phyloP scores from a whole-genome alignment of 2,329 filamentous ascomycete species.

The Beauveria asiatica region DNA sequence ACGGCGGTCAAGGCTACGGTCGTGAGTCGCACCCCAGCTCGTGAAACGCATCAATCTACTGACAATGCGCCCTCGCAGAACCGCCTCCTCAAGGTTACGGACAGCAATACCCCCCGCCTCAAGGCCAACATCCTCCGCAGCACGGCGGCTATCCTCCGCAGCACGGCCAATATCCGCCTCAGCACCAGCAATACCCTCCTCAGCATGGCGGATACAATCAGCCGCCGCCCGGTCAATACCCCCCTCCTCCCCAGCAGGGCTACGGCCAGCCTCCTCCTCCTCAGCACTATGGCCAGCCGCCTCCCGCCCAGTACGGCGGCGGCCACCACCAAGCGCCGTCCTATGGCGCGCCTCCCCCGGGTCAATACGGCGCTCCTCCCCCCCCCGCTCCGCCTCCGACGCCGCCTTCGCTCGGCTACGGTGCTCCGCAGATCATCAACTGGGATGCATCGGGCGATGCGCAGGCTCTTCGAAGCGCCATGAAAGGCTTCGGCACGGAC shows the following conservation, averaged over 20 bases:
- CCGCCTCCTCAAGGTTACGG: constrained; percentile 32
- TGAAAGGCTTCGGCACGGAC: constrained; percentile 91
- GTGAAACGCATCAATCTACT: neutral
- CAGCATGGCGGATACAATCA: constrained; percentile 23
- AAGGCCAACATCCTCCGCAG: constrained; percentile 29
- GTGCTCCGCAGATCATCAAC: constrained; percentile 57
- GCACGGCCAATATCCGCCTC: constrained; percentile 22
- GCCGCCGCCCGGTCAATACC: constrained; percentile 18
- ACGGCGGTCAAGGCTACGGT: constrained; percentile 22
- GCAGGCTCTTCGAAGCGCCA: constrained; percentile 65
- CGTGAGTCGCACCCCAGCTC: constrained; percentile 22
- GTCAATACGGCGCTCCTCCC: constrained; percentile 33
- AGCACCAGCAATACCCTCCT: constrained; percentile 27
- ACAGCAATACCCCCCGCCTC: constrained; percentile 26
- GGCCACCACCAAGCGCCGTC: constrained; percentile 11
- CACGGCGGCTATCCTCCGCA: constrained; percentile 21
- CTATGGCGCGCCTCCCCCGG: constrained; percentile 21
- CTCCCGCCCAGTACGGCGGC: constrained; percentile 19
- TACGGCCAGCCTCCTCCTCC: constrained; percentile 19
- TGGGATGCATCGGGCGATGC: constrained; percentile 63
- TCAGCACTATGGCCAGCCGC: constrained; percentile 23
- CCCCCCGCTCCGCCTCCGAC: constrained; percentile 42
- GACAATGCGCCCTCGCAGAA: constrained; percentile 13
- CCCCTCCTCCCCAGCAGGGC: constrained; percentile 19
- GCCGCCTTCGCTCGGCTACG: constrained; percentile 66